A percentile compares a stretch with the other conserved stretches of the same genome.
These are phyloP conservation scores for Drechslera avenae DNA, from an alignment of 2,329 filamentous ascomycete species.

Conservation along the genomic window DNA sequence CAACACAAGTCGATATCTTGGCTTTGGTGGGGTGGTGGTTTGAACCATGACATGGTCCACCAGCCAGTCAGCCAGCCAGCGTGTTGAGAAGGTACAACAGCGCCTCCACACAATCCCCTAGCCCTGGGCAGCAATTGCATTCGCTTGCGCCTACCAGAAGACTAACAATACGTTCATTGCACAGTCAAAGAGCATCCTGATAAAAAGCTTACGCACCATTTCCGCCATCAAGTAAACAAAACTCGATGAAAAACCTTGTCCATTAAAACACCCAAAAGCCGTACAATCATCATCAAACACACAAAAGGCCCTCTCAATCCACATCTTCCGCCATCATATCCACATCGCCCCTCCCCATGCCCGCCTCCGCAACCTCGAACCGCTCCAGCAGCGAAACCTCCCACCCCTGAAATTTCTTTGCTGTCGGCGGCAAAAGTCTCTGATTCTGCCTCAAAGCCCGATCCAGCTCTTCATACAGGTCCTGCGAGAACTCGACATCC, in stretches of 20 bases:
- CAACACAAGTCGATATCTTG: too few relatives aligned
- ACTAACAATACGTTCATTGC: too few relatives aligned
- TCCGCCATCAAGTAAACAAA: background rate
- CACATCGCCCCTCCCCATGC: background rate
- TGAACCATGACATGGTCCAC: too few relatives aligned
- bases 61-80: too few relatives aligned
- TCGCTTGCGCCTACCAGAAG: too few relatives aligned
- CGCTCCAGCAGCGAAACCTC: constrained; percentile 66
- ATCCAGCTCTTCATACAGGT: constrained; percentile 56
- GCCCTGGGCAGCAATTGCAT: too few relatives aligned
- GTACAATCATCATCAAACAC: background rate
- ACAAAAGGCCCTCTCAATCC: constrained; percentile 8
- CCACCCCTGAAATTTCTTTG: constrained; percentile 69
- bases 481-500: constrained; percentile 58
- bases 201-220: too few relatives aligned
- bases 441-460: constrained; percentile 57
- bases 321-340: constrained; percentile 7
- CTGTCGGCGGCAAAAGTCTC: constrained; percentile 58
- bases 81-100: too few relatives aligned
- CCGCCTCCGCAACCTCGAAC: constrained; percentile 49
- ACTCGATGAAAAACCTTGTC: too few relatives aligned
- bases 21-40: too few relatives aligned
- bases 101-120: too few relatives aligned
- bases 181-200: too few relatives aligned
- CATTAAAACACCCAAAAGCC: background rate